Percentiles rank a stretch among this genome's conserved stretches.
Evolutionary conservation across 176 grass and related monocot genomes (phyloP).

Genomic region (Typha latifolia): DNA sequence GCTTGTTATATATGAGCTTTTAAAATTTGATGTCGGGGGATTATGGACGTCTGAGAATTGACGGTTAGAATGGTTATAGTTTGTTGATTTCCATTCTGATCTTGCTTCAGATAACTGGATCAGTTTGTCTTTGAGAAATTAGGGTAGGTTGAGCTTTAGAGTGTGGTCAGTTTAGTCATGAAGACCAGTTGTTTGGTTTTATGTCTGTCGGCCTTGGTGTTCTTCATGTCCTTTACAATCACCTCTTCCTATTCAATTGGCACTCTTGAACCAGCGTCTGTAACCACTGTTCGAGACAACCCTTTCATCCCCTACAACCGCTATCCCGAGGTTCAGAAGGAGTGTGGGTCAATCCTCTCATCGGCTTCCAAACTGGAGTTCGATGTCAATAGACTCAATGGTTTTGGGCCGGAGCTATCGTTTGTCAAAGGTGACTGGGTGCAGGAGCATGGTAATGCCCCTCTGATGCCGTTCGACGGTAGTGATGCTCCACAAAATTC

Average conservation of each 20-base stretch:
- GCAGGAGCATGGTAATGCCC: conserved; percentile 30
- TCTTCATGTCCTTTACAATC: background rate
- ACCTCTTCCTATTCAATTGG: background rate
- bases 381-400: conserved; percentile 45
- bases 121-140: background rate
- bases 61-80: background rate
- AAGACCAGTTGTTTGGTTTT: background rate
- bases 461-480: conserved; percentile 58
- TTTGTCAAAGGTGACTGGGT: conserved; percentile 66
- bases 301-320: conserved; percentile 39
- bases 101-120: background rate
- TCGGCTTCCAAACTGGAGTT: conserved; percentile 32
- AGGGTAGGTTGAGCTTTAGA: background rate
- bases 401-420: conserved; percentile 41
- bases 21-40: background rate
- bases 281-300: conserved; percentile 5
- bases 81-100: background rate
- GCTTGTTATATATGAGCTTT: background rate
- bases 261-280: background rate
- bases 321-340: conserved; percentile 42
- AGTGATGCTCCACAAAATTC: conserved; percentile 24
- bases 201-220: background rate
- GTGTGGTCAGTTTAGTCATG: background rate
- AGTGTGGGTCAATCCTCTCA: conserved; percentile 48
- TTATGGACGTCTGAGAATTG: background rate